These are phyloP conservation scores for Immersiella caudata DNA, from an alignment of 495 filamentous ascomycete species.

Conservation along the genomic window DNA sequence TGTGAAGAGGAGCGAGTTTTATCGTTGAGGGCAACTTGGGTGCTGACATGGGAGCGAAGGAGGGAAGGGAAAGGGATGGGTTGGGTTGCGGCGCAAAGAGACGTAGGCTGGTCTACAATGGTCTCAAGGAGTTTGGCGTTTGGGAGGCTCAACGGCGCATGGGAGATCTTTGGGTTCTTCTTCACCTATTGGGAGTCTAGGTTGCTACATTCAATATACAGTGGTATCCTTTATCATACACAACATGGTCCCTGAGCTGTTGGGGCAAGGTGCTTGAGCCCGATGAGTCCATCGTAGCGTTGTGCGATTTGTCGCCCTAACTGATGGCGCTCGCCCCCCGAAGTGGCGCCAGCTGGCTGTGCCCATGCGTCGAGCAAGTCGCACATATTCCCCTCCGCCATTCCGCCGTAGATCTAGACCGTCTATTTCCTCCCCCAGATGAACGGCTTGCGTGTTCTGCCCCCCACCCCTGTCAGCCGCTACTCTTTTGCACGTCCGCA, in stretches of 20 bases:
- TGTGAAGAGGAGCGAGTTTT: conserved; percentile 95
- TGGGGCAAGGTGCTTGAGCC: not conserved
- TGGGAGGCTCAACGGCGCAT: not conserved
- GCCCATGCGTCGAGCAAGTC: not conserved
- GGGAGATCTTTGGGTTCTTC: not conserved
- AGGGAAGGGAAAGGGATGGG: not conserved
- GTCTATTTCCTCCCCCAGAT: conserved; percentile 44
- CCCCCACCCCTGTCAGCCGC: conserved; percentile 6
- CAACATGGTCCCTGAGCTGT: not conserved
- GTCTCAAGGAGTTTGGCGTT: conserved; percentile 3
- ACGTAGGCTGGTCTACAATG: not conserved
- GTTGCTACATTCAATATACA: not conserved
- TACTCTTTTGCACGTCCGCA: conserved; percentile 1
- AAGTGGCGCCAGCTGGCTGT: too few species aligned
- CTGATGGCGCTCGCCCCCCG: too few species aligned
- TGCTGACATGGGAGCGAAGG: not conserved
- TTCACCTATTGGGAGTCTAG: not conserved
- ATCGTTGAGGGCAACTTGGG: conserved; percentile 58
- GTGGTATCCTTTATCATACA: not conserved
- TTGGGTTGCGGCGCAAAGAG: conserved; percentile 2
- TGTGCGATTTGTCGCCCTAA: not conserved
- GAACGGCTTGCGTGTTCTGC: conserved; percentile 85
- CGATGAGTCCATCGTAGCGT: not conserved
- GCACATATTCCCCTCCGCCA: not conserved
- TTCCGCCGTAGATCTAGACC: not conserved